These are phyloP conservation scores for Acephala macrosclerotiorum DNA, from an alignment of 2,329 filamentous ascomycete species.

Conservation along the genomic window DNA sequence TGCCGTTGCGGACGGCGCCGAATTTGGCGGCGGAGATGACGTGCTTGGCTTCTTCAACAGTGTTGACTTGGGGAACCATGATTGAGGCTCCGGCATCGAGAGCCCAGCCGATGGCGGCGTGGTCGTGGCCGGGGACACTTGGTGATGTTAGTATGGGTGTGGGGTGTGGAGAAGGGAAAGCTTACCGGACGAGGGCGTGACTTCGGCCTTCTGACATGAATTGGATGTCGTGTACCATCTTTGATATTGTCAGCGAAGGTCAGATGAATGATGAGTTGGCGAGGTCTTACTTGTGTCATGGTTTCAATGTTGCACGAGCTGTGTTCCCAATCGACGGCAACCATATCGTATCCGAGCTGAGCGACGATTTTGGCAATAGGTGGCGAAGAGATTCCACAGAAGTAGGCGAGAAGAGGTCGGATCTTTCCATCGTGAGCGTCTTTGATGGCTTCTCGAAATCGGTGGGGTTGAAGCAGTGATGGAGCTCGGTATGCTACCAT, in stretches of 20 bases:
- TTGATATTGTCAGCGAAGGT: not conserved
- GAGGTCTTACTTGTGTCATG: conserved; percentile 50
- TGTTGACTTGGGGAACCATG: conserved; percentile 56
- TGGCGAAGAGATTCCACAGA: conserved; percentile 49
- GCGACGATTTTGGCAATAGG: conserved; percentile 51
- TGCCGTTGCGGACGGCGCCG: conserved; percentile 49
- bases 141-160: not conserved
- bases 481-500: conserved; percentile 53
- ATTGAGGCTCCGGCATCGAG: conserved; percentile 58
- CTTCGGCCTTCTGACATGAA: conserved; percentile 55
- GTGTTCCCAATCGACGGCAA: conserved; percentile 59
- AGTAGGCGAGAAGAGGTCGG: conserved; percentile 52
- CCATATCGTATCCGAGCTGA: conserved; percentile 51
- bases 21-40: conserved; percentile 53
- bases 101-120: conserved; percentile 54
- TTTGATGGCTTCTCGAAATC: conserved; percentile 52
- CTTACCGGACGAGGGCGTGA: conserved; percentile 53
- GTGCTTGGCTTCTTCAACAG: conserved; percentile 53
- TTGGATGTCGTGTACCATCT: conserved; percentile 55
- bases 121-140: conserved; percentile 54
- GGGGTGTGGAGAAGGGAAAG: not conserved
- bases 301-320: conserved; percentile 54
- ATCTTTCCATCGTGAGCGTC: conserved; percentile 56
- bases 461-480: conserved; percentile 55
- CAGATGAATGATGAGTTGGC: not conserved